Evolutionary conservation across 2,329 filamentous ascomycete species (phyloP).

Genomic region (Sclerotinia trifoliorum): DNA sequence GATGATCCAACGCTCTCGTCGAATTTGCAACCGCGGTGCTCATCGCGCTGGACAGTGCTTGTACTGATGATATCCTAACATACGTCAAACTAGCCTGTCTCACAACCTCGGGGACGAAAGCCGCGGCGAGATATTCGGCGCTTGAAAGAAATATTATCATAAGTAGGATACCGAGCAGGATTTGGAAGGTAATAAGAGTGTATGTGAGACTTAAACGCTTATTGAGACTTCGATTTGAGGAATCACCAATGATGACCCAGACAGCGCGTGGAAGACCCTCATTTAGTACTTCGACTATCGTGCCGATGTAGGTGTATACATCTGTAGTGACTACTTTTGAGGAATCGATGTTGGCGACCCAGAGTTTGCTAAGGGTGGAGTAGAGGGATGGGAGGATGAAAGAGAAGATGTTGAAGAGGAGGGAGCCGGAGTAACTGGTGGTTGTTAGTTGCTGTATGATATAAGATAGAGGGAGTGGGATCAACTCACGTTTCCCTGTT

Average conservation of each 20-base stretch:
- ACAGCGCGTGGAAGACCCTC: constrained; percentile 68
- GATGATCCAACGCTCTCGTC: constrained; percentile 65
- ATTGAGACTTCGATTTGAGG: constrained; percentile 49
- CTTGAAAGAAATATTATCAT: constrained; percentile 57
- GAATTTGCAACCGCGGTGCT: constrained; percentile 61
- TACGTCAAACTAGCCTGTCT: constrained; percentile 59
- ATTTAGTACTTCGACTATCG: constrained; percentile 67
- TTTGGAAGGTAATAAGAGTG: constrained; percentile 62
- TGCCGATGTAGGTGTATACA: constrained; percentile 66
- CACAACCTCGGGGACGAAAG: constrained; percentile 62
- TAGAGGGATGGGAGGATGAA: constrained; percentile 68
- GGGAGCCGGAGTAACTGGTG: constrained; percentile 53
- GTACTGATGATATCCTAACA: constrained; percentile 63
- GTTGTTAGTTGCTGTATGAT: background rate
- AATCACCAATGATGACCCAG: constrained; percentile 68
- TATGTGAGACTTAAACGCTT: constrained; percentile 59
- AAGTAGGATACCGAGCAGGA: constrained; percentile 56
- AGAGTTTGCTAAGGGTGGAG: constrained; percentile 66
- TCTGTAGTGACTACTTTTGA: constrained; percentile 63
- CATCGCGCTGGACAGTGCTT: constrained; percentile 59
- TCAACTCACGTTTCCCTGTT: background rate
- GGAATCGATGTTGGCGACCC: constrained; percentile 67
- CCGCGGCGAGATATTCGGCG: constrained; percentile 54
- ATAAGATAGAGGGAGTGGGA: background rate
- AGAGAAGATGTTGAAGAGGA: constrained; percentile 61